Evolutionary conservation across 306 rosid species (phyloP).

Genomic region (Benincasa hispida): DNA sequence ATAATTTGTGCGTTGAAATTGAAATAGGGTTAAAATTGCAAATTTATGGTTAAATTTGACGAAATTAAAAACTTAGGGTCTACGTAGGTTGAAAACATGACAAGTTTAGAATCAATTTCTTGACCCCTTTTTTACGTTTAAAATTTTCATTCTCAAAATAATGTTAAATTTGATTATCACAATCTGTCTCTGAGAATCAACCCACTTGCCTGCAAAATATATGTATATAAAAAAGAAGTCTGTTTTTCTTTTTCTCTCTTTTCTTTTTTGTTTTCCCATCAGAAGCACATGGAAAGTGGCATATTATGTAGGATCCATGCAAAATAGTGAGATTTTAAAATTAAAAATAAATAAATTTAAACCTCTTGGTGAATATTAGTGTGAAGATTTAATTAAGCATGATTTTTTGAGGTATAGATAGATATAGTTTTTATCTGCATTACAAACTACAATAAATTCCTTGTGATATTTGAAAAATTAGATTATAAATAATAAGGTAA

Average conservation of each 20-base stretch:
- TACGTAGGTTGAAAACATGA: too few relatives aligned
- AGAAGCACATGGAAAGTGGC: not conserved
- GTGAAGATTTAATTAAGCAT: not conserved
- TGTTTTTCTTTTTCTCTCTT: too few relatives aligned
- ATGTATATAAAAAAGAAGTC: not conserved
- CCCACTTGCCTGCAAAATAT: not conserved
- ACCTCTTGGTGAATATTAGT: not conserved
- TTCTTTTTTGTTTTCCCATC: not conserved
- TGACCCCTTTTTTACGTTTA: too few relatives aligned
- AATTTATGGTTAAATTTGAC: too few relatives aligned
- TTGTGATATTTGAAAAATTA: not conserved
- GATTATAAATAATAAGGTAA: not conserved
- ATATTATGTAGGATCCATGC: not conserved
- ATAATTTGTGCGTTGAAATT: too few relatives aligned
- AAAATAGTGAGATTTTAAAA: not conserved
- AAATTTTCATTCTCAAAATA: not conserved
- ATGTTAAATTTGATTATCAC: not conserved
- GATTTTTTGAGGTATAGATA: not conserved
- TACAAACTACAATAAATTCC: not conserved
- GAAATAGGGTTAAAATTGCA: too few relatives aligned
- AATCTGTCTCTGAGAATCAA: not conserved
- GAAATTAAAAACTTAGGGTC: too few relatives aligned
- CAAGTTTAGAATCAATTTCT: too few relatives aligned
- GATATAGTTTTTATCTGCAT: not conserved
- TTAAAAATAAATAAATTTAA: not conserved